These are phyloP conservation scores for Schizosaccharomyces osmophilus DNA, from an alignment of 805 yeast genomes.

Conservation along the genomic window DNA sequence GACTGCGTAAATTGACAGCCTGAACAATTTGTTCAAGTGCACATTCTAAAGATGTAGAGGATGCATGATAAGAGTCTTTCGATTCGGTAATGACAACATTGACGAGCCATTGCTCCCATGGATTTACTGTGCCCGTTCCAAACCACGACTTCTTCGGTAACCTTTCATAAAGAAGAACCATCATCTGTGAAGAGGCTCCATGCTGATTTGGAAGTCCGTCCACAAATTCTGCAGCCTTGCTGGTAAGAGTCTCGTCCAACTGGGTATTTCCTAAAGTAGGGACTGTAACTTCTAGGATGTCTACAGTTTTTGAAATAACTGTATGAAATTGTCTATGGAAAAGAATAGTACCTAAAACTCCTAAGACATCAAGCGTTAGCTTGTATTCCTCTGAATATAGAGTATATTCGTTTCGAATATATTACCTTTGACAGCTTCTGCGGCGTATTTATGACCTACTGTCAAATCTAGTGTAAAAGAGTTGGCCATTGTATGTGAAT, in stretches of 20 bases:
- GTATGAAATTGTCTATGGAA: background rate
- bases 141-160: background rate
- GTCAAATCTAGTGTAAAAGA: background rate
- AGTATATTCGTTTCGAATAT: background rate
- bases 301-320: background rate
- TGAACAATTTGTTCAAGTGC: background rate
- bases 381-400: background rate
- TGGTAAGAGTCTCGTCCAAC: background rate
- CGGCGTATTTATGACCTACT: background rate
- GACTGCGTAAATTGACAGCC: background rate
- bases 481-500: background rate
- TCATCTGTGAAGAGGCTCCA: background rate
- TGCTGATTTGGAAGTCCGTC: background rate
- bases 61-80: background rate
- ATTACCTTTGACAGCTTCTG: background rate
- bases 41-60: background rate
- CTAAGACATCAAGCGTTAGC: background rate
- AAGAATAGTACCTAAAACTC: background rate
- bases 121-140: background rate
- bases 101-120: background rate
- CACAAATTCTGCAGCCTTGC: background rate
- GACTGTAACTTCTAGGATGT: background rate
- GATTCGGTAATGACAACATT: background rate
- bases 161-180: background rate
- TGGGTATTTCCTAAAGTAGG: background rate